Percentiles rank a stretch among this genome's conserved stretches.
Conservation (phyloP, 352 stramenopile species). For the Globisporangium uncinulatum region DNA sequence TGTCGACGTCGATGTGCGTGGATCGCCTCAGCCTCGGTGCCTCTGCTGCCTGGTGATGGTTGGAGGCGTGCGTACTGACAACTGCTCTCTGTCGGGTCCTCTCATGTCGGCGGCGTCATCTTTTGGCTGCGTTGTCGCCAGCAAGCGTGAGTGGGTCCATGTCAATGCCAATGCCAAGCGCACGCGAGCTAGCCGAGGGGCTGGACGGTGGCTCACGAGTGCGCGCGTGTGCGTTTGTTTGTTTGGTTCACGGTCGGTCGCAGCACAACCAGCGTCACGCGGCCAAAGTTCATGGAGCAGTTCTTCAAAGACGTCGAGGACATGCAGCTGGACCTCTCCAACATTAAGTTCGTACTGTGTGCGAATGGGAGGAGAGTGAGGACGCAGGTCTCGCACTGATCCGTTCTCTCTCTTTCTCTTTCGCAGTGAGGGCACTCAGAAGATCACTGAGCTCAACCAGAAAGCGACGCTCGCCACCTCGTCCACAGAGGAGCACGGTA, state of each 20-base stretch:
- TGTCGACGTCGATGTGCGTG: conserved; percentile 59
- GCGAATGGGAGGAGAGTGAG: neutral
- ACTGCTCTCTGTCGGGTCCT: too few relatives aligned
- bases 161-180: too few relatives aligned
- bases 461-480: conserved; percentile 92
- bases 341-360: conserved; percentile 56
- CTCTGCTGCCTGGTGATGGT: too few relatives aligned
- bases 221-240: too few relatives aligned
- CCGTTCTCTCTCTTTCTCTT: neutral
- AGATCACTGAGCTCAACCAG: conserved; percentile 92
- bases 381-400: too few relatives aligned
- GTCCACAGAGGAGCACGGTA: conserved; percentile 86
- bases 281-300: conserved; percentile 90
- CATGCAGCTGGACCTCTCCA: conserved; percentile 91
- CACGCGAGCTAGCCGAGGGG: too few relatives aligned
- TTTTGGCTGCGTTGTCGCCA: too few relatives aligned
- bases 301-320: conserved; percentile 96
- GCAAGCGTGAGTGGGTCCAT: too few relatives aligned
- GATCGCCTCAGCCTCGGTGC: neutral
- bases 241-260: neutral
- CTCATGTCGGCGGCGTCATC: too few relatives aligned
- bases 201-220: neutral
- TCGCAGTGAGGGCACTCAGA: conserved; percentile 76
- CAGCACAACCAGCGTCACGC: conserved; percentile 37
- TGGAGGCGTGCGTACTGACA: too few relatives aligned